Conservation (phyloP, 768 basidiomycete species). For the Rhizopogon salebrosus region DNA sequence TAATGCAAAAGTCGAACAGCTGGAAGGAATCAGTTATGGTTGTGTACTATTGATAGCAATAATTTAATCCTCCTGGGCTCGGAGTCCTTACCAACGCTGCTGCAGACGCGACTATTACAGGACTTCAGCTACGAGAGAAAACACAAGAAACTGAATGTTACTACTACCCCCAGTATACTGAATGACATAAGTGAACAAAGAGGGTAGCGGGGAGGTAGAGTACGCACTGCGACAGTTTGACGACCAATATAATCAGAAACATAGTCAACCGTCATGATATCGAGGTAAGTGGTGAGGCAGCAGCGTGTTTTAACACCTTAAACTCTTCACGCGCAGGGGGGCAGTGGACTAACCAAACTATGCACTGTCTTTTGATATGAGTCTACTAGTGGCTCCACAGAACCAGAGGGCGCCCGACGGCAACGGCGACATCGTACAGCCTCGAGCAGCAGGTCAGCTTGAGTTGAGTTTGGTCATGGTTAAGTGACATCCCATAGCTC, state of each 20-base stretch:
- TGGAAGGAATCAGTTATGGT: background rate
- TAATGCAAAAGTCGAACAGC: background rate
- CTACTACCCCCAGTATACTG: background rate
- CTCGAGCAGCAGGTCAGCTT: too few species aligned
- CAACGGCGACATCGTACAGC: too few species aligned
- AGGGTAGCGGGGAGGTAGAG: background rate
- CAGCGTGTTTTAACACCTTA: too few species aligned
- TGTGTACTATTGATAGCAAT: too few species aligned
- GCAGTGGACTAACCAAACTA: too few species aligned
- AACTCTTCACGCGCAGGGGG: too few species aligned
- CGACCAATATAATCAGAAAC: background rate
- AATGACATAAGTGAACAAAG: background rate
- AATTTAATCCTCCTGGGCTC: background rate
- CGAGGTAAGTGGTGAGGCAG: too few species aligned
- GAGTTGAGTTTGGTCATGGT: too few species aligned
- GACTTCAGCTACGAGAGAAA: background rate
- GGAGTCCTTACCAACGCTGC: background rate
- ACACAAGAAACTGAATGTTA: background rate
- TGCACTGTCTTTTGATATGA: too few species aligned
- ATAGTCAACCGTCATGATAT: background rate
- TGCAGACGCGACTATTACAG: background rate
- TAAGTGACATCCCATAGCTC: too few species aligned
- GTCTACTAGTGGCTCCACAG: too few species aligned
- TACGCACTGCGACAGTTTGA: background rate
- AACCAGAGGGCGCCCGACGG: too few species aligned